Base-by-base conservation (phyloP, 129 eudicot species). In the Gnaphalium uliginosum region DNA sequence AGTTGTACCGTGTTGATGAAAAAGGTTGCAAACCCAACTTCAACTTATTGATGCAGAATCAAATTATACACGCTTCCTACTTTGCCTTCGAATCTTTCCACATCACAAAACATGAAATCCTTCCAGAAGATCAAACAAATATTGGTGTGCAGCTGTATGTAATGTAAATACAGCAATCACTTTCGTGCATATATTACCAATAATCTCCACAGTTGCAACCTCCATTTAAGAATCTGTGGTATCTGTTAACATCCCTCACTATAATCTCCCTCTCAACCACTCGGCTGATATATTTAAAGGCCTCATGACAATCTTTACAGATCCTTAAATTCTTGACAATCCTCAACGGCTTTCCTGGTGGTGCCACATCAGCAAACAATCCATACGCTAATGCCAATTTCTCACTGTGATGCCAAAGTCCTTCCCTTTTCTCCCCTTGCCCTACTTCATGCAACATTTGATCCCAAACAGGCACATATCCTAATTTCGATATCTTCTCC, bases 261-360 rank as follows among this genome's bases (percentile, higher is more conserved):
- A 90, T 80, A 37, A 93, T 88, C 87, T 88, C 96, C 84, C 90
- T 88, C 62, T 85, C 85, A 21, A 76, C 83, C 33, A 88, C 84
- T 58, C 57, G 65, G 70, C 97, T 88, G 41, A 93, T 73, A 75
- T 83, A 93, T 86, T 90, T 93, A 24, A 88, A 93, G 4, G 87
- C 96, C 81, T 83, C 86, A 19, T 93, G 97, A 87, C 97, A 93
- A 82, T 93, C 98, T 79, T 81, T 90, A 74, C 96, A 90, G 18
- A 87, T 88, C 80, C 98, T 82, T 73, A 93, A 59, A 81, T 93
- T 93, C 91, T 93, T 90, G 35, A 90, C 81, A 74, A 90, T 88
- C 76, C 98, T 87, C 78, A 90, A 76, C 26, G 91, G 83, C 88
- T 93, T 93, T 25, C 98, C 96, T 4, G 71, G 90, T 22, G 96